phyloP scores from a whole-genome alignment of 164 flowering plant genomes.

The Taxillus chinensis region DNA sequence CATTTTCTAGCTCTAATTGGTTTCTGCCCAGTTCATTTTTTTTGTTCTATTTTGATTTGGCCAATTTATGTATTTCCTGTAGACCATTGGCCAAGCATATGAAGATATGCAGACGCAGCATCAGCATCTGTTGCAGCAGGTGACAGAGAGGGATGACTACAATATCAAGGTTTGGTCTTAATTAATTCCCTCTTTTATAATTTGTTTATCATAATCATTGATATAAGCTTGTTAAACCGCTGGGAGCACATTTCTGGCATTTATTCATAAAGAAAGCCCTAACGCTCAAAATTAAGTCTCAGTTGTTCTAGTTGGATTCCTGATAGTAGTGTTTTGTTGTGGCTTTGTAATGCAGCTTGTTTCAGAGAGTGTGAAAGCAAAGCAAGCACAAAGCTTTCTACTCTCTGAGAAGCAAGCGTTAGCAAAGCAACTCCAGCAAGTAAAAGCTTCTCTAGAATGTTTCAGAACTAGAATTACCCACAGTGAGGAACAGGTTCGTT shows the following conservation, averaged over 20 bases:
- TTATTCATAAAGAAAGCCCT: too few species aligned
- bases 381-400: slow-evolving; percentile 54
- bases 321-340: too few species aligned
- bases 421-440: slow-evolving; percentile 65
- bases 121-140: slow-evolving; percentile 63
- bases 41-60: too few species aligned
- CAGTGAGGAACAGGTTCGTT: slow-evolving; percentile 70
- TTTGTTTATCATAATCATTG: neutral
- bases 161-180: slow-evolving; percentile 58
- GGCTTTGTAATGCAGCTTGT: slow-evolving; percentile 48
- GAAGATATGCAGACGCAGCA: slow-evolving; percentile 93
- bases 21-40: too few species aligned
- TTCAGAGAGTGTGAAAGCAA: slow-evolving; percentile 88
- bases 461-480: slow-evolving; percentile 40
- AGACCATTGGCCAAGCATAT: slow-evolving; percentile 91
- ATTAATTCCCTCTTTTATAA: neutral
- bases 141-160: slow-evolving; percentile 75
- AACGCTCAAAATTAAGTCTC: too few species aligned
- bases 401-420: slow-evolving; percentile 67
- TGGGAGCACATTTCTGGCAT: neutral
- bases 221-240: neutral
- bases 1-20: neutral
- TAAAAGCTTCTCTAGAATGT: slow-evolving; percentile 49
- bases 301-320: too few species aligned
- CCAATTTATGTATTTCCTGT: slow-evolving; percentile 3